Evolutionary conservation across 306 rosid species (phyloP).

Genomic region (Prunus mira): DNA sequence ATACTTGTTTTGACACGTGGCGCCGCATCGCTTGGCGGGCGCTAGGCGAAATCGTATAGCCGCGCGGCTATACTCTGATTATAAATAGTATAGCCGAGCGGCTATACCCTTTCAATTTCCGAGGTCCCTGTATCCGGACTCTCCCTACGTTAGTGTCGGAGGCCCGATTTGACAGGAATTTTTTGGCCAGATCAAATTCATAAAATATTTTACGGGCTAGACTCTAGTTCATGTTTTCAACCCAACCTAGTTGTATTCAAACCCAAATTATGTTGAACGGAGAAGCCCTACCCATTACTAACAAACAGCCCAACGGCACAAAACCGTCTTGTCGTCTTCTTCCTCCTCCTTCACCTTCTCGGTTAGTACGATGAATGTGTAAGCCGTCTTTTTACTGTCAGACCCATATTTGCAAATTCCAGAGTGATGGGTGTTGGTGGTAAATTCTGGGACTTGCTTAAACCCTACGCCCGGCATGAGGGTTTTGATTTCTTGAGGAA

Average conservation of each 20-base stretch:
- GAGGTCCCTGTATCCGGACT: too few relatives aligned
- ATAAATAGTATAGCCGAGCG: too few relatives aligned
- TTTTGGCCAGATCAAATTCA: too few relatives aligned
- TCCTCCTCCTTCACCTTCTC: neutral
- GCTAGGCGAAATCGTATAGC: too few relatives aligned
- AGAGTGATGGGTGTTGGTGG: slow-evolving; percentile 72
- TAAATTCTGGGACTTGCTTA: slow-evolving; percentile 81
- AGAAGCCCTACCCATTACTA: neutral
- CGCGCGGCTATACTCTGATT: too few relatives aligned
- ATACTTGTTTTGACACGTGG: too few relatives aligned
- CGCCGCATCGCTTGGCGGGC: too few relatives aligned
- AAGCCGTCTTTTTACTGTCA: neutral
- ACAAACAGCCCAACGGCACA: neutral
- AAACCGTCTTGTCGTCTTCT: neutral
- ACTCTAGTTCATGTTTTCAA: neutral
- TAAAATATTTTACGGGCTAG: too few relatives aligned
- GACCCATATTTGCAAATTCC: slow-evolving; percentile 20
- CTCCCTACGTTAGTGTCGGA: too few relatives aligned
- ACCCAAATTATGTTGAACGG: neutral
- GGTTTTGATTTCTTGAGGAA: slow-evolving; percentile 85
- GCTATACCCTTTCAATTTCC: too few relatives aligned
- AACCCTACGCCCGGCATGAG: slow-evolving; percentile 67
- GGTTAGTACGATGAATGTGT: neutral
- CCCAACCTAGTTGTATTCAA: neutral
- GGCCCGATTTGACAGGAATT: too few relatives aligned